Base-by-base conservation (phyloP, 1,284 basidiomycete species). In the Moniliella sp. region DNA sequence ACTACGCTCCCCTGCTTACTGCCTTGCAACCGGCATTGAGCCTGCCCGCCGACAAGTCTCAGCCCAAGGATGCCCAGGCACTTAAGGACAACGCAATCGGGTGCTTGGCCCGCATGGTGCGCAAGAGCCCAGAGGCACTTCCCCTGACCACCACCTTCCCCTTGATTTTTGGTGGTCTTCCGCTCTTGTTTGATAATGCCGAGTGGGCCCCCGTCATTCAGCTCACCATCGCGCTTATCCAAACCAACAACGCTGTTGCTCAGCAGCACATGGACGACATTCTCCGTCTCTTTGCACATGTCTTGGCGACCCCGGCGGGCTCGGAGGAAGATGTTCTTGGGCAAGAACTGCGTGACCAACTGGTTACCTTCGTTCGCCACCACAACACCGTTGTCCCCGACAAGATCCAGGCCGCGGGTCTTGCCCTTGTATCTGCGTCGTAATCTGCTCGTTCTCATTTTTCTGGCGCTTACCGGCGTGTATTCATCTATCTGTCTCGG, bases 51-150 rank as follows among this genome's bases (percentile, higher is more conserved):
- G n/a, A n/a, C n/a, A 69, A 78, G 30, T 15, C 31, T 10, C 36
- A 40, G 29, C 61, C 74, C 4, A 62, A 73, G 4, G 65, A 78
- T 7, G 68, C 69, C 29, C 64, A 78, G 43, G 86, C 84, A 50
- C 84, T 86, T n/a, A 76, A 77, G 39, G 91, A 99, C 64, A 99
- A 99, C 60, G 91, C 91, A 8, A 73, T 78, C 17, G 91, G 91
- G 33, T 82, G 84, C 30, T 75, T 97, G 34, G 74, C 74, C 3
- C 75, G 91, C 17, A 71, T 97, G 64, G 76, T 97, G 52, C 62
- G 75, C 50, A 79, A 78, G 61, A 86, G 84, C 62, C 66, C 72
- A 4, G 62, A 67, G 4, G 81, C 78, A 3, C 64, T 97, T 15
- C 91, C 91, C 14, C 70, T 97, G 27, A 82, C 86, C 37, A 62